phyloP scores from a whole-genome alignment of 139 green algal species.

The Closterium sp. region DNA sequence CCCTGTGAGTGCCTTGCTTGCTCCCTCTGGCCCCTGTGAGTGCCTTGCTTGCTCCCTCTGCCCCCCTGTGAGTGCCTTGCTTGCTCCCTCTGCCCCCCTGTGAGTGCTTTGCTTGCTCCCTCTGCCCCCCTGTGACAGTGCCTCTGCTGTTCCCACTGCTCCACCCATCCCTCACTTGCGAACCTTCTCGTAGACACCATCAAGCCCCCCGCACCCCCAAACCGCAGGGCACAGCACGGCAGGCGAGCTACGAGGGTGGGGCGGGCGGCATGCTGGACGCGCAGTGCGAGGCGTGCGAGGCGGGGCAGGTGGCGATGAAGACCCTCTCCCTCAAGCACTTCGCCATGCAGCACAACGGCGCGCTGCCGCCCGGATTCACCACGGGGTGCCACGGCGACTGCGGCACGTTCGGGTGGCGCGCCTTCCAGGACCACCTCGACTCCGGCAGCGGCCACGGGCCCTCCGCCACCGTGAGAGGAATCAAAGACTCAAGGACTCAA shows the following conservation, averaged over 20 bases:
- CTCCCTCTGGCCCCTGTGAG: too few species aligned
- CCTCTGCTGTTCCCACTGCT: background rate
- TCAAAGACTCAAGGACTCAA: too few species aligned
- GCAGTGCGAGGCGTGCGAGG: background rate
- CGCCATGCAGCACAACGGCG: background rate
- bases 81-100: too few species aligned
- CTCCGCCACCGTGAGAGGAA: background rate
- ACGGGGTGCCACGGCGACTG: conserved; percentile 25
- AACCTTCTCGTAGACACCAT: background rate
- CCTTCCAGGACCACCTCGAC: conserved; percentile 20
- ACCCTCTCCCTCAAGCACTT: background rate
- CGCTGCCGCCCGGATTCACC: background rate
- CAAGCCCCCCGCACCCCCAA: background rate
- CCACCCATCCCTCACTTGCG: background rate
- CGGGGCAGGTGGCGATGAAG: background rate
- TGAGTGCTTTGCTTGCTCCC: too few species aligned
- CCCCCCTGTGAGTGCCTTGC: too few species aligned
- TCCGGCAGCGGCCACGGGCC: conserved; percentile 14
- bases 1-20: too few species aligned
- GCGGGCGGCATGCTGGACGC: background rate
- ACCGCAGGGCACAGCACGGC: background rate
- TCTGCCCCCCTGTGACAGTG: too few species aligned
- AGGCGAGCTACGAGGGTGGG: background rate
- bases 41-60: too few species aligned
- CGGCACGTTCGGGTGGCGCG: conserved; percentile 9